Evolutionary conservation across 73 alveolate genomes (phyloP), one percentile per base, ranked within the genome.

Genomic region (Paramecium caudatum): DNA sequence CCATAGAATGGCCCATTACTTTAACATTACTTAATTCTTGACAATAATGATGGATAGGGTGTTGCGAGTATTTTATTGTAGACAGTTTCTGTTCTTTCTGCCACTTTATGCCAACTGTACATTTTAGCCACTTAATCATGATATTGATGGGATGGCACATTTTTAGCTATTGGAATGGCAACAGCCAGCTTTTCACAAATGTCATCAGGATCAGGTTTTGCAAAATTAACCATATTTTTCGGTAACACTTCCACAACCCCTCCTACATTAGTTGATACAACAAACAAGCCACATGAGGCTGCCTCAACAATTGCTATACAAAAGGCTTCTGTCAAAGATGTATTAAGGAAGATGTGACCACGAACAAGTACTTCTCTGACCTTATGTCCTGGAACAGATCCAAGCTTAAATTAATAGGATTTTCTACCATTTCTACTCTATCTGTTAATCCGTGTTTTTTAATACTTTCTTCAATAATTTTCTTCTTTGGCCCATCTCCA

Each of bases 221-320:
- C 98, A 50, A 97, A 92, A 82, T 95, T 92, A 1, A 96, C 96
- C 99, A 98, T 97, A 49, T 96, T 95, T 39, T 90, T 96, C 41
- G 99, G 99, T 19, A 98, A 93, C 15, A 98, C 99, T 90, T 98
- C 99, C 3, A 99, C 99, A 6, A 98, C 98, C 0, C 99, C 99
- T 17, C 99, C 99, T 15, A 98, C 99, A 90, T 96, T 95, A 5
- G 99, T 98, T 33, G 99, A 93, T 16, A 98, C 99, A 3, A 98
- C 98, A 90, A 94, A 91, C 36, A 98, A 94, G 6, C 99, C 99
- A 33, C 99, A 97, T 34, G 99, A 94, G 17, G 99, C 99, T 30
- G 99, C 99, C 86, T 98, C 99, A 13, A 98, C 99, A 27, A 99
- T 98, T 5, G 99, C 99, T 5, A 99, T 99, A 93, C 99, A 99